Conservation (phyloP, 2,329 filamentous ascomycete species). For the Geoglossum cookeanum region DNA sequence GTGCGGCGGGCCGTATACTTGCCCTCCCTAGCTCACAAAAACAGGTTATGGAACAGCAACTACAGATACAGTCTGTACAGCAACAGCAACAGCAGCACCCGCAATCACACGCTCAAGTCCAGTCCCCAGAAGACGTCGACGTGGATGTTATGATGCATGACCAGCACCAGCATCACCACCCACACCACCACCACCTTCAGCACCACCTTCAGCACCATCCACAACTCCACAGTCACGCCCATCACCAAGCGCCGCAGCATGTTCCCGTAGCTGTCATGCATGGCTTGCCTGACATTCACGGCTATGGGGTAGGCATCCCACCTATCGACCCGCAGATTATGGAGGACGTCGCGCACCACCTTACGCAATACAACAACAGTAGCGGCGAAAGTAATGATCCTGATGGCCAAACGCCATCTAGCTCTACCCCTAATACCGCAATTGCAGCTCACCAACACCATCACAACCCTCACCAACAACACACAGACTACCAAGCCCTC, state of each 20-base stretch:
- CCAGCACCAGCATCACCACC: neutral
- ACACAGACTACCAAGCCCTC: neutral
- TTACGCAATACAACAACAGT: constrained; percentile 9
- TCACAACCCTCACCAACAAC: neutral
- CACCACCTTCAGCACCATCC: neutral
- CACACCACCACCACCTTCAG: neutral
- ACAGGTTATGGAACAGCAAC: neutral
- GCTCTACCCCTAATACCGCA: neutral
- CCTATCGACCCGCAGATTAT: constrained; percentile 41
- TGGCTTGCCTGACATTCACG: neutral
- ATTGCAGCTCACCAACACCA: neutral
- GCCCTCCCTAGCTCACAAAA: neutral
- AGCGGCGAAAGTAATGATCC: neutral
- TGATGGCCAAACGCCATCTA: neutral
- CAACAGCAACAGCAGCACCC: constrained; percentile 5
- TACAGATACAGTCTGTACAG: neutral
- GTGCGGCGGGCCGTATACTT: constrained; percentile 2
- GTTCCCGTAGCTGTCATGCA: neutral
- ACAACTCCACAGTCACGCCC: constrained; percentile 5
- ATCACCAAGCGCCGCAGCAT: neutral
- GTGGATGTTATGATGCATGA: neutral
- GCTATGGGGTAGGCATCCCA: constrained; percentile 30
- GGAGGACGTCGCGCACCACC: constrained; percentile 28
- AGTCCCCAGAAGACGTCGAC: neutral
- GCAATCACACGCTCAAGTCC: constrained; percentile 19